These are phyloP conservation scores for Alternaria triticimaculans DNA, from an alignment of 2,329 filamentous ascomycete genomes.

Conservation along the genomic window DNA sequence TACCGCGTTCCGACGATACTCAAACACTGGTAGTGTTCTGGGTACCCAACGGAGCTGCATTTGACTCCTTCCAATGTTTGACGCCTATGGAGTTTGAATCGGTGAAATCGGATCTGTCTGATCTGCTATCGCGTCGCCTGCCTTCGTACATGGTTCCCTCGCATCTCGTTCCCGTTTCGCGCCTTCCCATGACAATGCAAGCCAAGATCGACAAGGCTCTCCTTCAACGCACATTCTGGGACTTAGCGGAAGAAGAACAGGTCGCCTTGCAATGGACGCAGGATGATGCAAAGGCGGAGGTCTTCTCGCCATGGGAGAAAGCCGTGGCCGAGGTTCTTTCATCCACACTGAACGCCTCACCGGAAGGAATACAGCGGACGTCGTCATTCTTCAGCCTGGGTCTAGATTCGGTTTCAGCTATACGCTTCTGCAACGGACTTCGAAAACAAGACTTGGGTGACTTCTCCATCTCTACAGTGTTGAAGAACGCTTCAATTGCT, in stretches of 20 bases:
- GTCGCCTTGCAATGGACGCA: constrained; percentile 44
- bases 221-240: constrained; percentile 59
- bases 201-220: constrained; percentile 73
- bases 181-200: constrained; percentile 73
- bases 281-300: constrained; percentile 42
- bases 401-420: constrained; percentile 83
- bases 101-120: constrained; percentile 57
- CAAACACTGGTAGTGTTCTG: constrained; percentile 72
- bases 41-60: constrained; percentile 53
- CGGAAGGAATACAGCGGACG: constrained; percentile 62
- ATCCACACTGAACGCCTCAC: constrained; percentile 55
- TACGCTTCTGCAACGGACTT: constrained; percentile 69
- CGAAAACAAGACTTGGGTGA: constrained; percentile 54
- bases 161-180: constrained; percentile 71
- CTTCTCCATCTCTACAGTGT: constrained; percentile 71
- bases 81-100: constrained; percentile 41
- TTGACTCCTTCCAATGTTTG: constrained; percentile 48
- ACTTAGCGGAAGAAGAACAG: constrained; percentile 57
- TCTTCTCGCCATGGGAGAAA: constrained; percentile 64
- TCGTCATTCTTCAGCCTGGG: constrained; percentile 80
- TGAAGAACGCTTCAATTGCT: constrained; percentile 72
- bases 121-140: constrained; percentile 62
- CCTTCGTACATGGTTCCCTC: constrained; percentile 82
- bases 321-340: constrained; percentile 64
- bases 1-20: constrained; percentile 54